Evolutionary conservation across 2,329 filamentous ascomycete species (phyloP).

Genomic region (Tolypocladium cylindrosporum): DNA sequence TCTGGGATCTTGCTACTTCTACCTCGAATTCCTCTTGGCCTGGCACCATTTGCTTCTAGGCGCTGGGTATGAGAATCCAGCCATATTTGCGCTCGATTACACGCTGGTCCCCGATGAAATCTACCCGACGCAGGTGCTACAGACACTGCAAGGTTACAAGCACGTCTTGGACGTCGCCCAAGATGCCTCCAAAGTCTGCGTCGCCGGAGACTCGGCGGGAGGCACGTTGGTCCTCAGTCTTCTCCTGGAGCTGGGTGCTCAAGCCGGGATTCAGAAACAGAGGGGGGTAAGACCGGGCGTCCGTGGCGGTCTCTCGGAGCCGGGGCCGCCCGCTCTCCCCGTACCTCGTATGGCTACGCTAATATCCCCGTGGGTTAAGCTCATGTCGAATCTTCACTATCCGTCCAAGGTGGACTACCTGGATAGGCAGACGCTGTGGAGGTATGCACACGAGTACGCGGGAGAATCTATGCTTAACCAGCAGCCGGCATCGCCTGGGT

Average conservation of each 20-base stretch:
- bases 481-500: slow-evolving; percentile 51
- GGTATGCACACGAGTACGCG: slow-evolving; percentile 61
- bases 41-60: slow-evolving; percentile 58
- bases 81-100: slow-evolving; percentile 72
- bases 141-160: slow-evolving; percentile 61
- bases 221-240: slow-evolving; percentile 64
- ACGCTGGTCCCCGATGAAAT: slow-evolving; percentile 64
- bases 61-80: slow-evolving; percentile 62
- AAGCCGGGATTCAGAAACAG: slow-evolving; percentile 11
- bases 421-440: slow-evolving; percentile 52
- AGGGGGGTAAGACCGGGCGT: slow-evolving; percentile 6
- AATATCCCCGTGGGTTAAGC: slow-evolving; percentile 73
- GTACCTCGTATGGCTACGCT: slow-evolving; percentile 49
- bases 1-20: slow-evolving; percentile 76
- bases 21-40: slow-evolving; percentile 70
- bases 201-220: slow-evolving; percentile 73
- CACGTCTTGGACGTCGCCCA: slow-evolving; percentile 52
- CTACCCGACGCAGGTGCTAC: slow-evolving; percentile 64
- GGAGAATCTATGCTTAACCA: slow-evolving; percentile 27
- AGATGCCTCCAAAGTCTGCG: slow-evolving; percentile 53
- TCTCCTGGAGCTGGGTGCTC: slow-evolving; percentile 52
- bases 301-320: slow-evolving; percentile 7
- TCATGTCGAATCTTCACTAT: slow-evolving; percentile 56
- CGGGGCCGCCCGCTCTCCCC: slow-evolving; percentile 12
- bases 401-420: slow-evolving; percentile 70